Conservation (phyloP, 208 protist genomes). For the Porcisia hertigi region DNA sequence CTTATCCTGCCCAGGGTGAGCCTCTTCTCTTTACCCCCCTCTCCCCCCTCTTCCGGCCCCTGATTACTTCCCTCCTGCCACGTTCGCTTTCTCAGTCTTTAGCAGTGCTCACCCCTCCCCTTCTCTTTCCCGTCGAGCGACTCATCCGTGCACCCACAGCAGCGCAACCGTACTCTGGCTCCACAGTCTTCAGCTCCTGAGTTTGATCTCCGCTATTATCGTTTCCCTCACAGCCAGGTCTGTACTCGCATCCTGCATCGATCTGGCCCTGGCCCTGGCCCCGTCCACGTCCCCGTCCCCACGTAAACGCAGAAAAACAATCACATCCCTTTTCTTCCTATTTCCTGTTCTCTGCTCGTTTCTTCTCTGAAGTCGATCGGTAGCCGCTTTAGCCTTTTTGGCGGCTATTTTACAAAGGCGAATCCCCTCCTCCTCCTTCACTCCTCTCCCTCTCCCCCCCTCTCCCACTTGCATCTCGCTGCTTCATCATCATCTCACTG, state of each 20-base stretch:
- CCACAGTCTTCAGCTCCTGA: not conserved
- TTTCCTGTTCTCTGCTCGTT: too few relatives aligned
- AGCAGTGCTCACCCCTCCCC: not conserved
- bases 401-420: too few relatives aligned
- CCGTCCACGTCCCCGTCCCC: too few relatives aligned
- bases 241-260: not conserved
- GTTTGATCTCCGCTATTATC: not conserved
- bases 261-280: too few relatives aligned
- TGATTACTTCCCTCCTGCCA: too few relatives aligned
- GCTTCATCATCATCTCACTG: not conserved
- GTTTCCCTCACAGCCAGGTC: not conserved
- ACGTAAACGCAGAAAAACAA: too few relatives aligned
- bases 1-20: not conserved
- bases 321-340: too few relatives aligned
- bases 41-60: not conserved
- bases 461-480: not conserved
- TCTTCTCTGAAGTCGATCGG: too few relatives aligned
- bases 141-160: not conserved
- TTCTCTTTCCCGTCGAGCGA: not conserved
- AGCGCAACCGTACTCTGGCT: not conserved
- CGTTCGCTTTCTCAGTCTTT: too few relatives aligned
- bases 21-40: not conserved
- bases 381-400: too few relatives aligned
- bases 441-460: not conserved
- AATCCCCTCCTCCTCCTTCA: too few relatives aligned